Evolutionary conservation across 2,329 filamentous ascomycete species (phyloP).

Genomic region (Fusarium austroafricanum): DNA sequence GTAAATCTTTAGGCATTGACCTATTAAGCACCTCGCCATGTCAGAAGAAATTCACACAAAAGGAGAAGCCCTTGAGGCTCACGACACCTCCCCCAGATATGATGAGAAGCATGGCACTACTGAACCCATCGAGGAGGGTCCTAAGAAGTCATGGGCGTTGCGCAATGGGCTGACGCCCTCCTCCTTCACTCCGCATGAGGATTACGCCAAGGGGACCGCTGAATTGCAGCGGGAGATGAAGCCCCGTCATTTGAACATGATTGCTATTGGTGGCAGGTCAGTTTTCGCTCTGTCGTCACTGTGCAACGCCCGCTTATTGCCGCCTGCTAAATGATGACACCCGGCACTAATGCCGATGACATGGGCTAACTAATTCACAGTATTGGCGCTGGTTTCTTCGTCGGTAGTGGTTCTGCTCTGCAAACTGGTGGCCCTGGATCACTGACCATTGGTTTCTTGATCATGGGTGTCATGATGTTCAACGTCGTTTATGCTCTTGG

Average conservation of each 20-base stretch:
- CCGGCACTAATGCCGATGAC: not conserved
- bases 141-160: conserved; percentile 40
- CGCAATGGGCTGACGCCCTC: conserved; percentile 44
- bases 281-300: conserved; percentile 8
- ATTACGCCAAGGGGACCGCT: conserved; percentile 35
- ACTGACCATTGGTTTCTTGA: conserved; percentile 62
- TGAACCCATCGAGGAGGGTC: conserved; percentile 2
- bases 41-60: conserved; percentile 37
- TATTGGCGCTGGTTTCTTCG: conserved; percentile 72
- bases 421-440: conserved; percentile 51
- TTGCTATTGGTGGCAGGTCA: conserved; percentile 46
- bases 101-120: conserved; percentile 37
- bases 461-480: conserved; percentile 70
- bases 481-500: conserved; percentile 72
- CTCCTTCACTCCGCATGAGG: conserved; percentile 41
- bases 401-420: conserved; percentile 64
- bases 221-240: conserved; percentile 45
- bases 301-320: conserved; percentile 17
- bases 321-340: not conserved
- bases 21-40: conserved; percentile 21
- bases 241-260: conserved; percentile 46
- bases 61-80: conserved; percentile 28
- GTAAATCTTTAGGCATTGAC: not conserved
- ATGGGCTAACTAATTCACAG: conserved; percentile 14
- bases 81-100: conserved; percentile 19